Base-by-base conservation (phyloP, 2,329 filamentous ascomycete genomes). In the Xylariales sp. region DNA sequence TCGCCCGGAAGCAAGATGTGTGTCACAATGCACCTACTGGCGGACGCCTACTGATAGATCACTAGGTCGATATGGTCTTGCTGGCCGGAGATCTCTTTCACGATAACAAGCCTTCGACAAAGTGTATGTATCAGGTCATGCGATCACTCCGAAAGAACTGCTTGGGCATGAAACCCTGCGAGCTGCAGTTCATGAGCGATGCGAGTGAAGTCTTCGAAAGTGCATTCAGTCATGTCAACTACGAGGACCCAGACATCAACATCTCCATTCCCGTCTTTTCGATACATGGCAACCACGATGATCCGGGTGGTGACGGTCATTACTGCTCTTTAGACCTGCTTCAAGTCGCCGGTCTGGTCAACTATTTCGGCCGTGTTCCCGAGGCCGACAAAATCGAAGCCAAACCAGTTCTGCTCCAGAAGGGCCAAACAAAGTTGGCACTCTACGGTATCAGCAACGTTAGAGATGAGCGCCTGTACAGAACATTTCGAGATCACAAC, bases 91-190 rank as follows among this genome's bases (percentile, higher is more conserved):
- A 98, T 60, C 76, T 98, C 1, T 98, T 98, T 59, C 94, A 98
- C 61, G 91, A 98, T 53, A 98, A 98, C 63, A 95, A 95, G 56
- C 94, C 93, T 3, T 96, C 89, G 5, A 80, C 93, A 45, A 95
- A 96, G 59, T 84, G 90, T 20, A 87, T 98, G 78, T 97, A 93
- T 61, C 88, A 98, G 60, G 93, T 98, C 47, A 97, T 97, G 88
- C 83, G 88, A 22, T 93, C 88, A 2, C 73, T 98, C 21, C 83
- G 93, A 40, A 85, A 89, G 73, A 95, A 96, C 59, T 97, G 93
- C 58, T 78, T 94, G 4, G 93, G 94, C 25, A 88, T 95, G 67
- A 96, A 94, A 58, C 93, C 93, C 0, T 97, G 91, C 60, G 88
- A 95, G 61, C 74, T 98, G 46, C 88, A 98, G 63, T 89, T 97